Percentiles rank a stretch among this genome's conserved stretches.
phyloP scores from a whole-genome alignment of 1,284 basidiomycete genomes.

The Cryptococcus floricola region DNA sequence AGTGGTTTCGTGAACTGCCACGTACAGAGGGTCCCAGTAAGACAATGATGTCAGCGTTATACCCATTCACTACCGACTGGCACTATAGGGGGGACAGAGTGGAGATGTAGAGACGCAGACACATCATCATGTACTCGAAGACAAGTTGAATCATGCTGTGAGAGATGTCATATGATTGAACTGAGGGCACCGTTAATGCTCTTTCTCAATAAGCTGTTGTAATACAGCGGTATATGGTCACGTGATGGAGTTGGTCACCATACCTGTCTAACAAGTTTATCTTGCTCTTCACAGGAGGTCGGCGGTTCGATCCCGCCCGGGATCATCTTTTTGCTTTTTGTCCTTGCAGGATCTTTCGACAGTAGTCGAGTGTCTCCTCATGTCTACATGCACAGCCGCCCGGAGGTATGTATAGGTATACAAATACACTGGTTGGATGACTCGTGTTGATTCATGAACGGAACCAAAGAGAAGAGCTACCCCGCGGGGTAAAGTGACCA shows the following conservation, averaged over 20 bases:
- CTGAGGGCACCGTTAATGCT: not conserved
- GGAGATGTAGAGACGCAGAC: no score
- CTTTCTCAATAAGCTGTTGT: no score
- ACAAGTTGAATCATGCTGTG: not conserved
- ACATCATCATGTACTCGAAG: no score
- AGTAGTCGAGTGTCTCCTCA: no score
- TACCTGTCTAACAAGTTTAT: slow-evolving; percentile 11
- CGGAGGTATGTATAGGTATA: not conserved
- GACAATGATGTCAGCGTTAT: no score
- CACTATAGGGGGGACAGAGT: no score
- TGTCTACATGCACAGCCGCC: no score
- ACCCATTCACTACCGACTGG: no score
- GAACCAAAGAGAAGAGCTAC: not conserved
- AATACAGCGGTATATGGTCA: not conserved
- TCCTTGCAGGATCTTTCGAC: no score
- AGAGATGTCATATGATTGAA: not conserved
- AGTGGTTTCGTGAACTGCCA: no score
- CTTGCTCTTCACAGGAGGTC: slow-evolving; percentile 7
- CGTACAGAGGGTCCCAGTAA: no score
- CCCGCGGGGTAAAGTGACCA: not conserved
- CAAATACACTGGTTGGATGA: not conserved
- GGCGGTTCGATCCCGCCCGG: slow-evolving; percentile 14
- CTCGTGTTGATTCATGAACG: not conserved
- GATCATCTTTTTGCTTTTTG: slow-evolving; percentile 7
- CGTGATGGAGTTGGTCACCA: slow-evolving; percentile 16